Base-by-base conservation (phyloP, 2,329 filamentous ascomycete species). In the Arthroderma uncinatum region DNA sequence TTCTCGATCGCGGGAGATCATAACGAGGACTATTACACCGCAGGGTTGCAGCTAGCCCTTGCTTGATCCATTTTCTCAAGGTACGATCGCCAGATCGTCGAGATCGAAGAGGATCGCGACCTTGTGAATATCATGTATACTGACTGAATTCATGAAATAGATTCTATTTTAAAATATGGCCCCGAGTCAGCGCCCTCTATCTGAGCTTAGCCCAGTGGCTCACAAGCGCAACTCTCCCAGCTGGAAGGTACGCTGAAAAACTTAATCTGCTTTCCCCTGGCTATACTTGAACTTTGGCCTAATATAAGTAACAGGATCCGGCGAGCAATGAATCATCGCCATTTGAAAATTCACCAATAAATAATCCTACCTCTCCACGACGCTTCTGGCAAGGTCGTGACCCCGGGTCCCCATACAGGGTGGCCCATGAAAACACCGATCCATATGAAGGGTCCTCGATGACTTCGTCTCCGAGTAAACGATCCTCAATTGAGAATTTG, bases 401-500 rank as follows among this genome's bases (percentile, higher is more conserved):
- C 76, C 82, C 77, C 71, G 86, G 75, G 74, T 87, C 82, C 66
- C 83, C 81, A 64, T 82, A 76, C 71, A 80, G 78, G 66, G 81
- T 80, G 62, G 80, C 78, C 61, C 73, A 75, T 2, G 91, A 96
- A 73, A 95, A 94, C 73, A 79, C 76, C 50, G 71, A 79, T 57
- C 83, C 74, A 57, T 73, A 73, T 59, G 78, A 82, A 62, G 78
- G 81, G 58, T 78, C 82, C 54, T 77, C 80, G 44, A 83, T 86
- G 9, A 82, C 85, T 6, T 85, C 86, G 7, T 56, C 55, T 48
- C 84, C 88, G 21, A 85, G 83, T 58, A 87, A 89, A 67, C 85
- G 92, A 68, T 88, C 89, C 48, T 97, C 92, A 16, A 91, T 98
- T 64, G 93, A 98, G 79, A 91, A 91, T 67, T 80, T 98, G 59